phyloP scores from a whole-genome alignment of 2,329 filamentous ascomycete species.

The Colletotrichum sp. region DNA sequence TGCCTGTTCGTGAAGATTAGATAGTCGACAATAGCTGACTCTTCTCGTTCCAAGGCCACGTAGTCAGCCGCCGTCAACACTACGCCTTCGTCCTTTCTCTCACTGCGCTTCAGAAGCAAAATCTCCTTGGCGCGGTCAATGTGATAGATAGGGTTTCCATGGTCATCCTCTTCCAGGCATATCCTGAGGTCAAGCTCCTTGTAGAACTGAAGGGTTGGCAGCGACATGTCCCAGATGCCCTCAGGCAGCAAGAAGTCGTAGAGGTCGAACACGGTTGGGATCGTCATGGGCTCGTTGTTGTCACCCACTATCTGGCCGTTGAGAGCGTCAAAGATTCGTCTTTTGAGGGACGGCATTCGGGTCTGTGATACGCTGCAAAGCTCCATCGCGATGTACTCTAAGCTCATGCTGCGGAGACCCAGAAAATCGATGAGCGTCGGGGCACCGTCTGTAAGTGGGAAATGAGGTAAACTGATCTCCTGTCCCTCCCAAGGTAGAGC shows the following conservation, averaged over 20 bases:
- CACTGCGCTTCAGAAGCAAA: constrained; percentile 71
- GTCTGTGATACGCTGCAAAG: constrained; percentile 77
- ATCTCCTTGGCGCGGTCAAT: constrained; percentile 75
- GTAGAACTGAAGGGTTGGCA: constrained; percentile 65
- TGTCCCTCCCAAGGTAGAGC: constrained; percentile 77
- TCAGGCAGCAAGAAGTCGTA: constrained; percentile 81
- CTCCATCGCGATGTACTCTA: constrained; percentile 87
- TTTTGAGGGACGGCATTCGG: constrained; percentile 72
- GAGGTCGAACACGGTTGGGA: constrained; percentile 85
- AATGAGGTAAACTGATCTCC: constrained; percentile 63
- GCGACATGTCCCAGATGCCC: constrained; percentile 52
- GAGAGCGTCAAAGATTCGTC: constrained; percentile 73
- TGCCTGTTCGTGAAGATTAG: constrained; percentile 69
- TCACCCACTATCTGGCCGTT: constrained; percentile 75
- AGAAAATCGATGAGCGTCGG: constrained; percentile 79
- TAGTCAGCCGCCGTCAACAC: constrained; percentile 56
- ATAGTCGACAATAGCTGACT: constrained; percentile 63
- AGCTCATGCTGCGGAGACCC: constrained; percentile 73
- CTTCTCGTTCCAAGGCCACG: constrained; percentile 60
- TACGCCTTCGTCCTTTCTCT: constrained; percentile 55
- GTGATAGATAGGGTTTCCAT: constrained; percentile 67
- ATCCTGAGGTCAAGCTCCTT: constrained; percentile 69
- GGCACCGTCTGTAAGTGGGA: constrained; percentile 72
- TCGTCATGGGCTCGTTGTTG: constrained; percentile 68
- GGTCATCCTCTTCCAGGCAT: constrained; percentile 66